Evolutionary conservation across 768 basidiomycete genomes (phyloP).

Genomic region (Amanita muscaria): DNA sequence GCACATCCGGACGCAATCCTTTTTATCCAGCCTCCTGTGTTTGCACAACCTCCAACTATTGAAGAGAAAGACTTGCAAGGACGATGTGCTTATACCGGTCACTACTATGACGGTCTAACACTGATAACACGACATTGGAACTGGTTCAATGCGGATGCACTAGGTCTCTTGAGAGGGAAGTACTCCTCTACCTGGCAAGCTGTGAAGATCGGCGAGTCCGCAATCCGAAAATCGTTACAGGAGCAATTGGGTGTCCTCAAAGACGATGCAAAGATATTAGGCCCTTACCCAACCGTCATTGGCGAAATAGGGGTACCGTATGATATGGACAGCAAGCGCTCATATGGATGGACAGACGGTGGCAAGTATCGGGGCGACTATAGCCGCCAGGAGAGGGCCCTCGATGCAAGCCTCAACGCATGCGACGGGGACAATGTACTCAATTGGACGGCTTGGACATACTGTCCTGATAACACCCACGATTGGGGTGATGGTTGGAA

Average conservation of each 20-base stretch:
- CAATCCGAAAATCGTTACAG: conserved; percentile 74
- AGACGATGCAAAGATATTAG: conserved; percentile 56
- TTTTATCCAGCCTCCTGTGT: conserved; percentile 92
- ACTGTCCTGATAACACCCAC: conserved; percentile 75
- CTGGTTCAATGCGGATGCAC: conserved; percentile 91
- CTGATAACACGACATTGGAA: conserved; percentile 91
- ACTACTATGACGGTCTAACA: conserved; percentile 95
- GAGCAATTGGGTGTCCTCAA: conserved; percentile 78
- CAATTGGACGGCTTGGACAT: conserved; percentile 85
- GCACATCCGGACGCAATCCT: conserved; percentile 76
- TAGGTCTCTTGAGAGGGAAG: conserved; percentile 84
- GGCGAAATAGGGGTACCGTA: conserved; percentile 95
- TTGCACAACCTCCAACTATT: conserved; percentile 62
- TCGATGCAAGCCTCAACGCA: conserved; percentile 76
- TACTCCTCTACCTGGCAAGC: conserved; percentile 61
- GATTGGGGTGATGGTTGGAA: conserved; percentile 97
- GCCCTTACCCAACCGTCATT: conserved; percentile 75
- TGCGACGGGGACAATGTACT: conserved; percentile 69
- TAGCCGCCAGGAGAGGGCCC: conserved; percentile 66
- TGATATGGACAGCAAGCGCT: conserved; percentile 82
- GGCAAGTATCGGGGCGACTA: conserved; percentile 72
- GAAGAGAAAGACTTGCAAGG: conserved; percentile 52
- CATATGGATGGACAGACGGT: conserved; percentile 72
- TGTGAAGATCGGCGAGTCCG: conserved; percentile 71
- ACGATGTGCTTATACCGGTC: conserved; percentile 64